A percentile compares a stretch with the other conserved stretches of the same genome.
Evolutionary conservation across 495 filamentous ascomycete genomes (phyloP).

Genomic region (Hyaloscypha finlandica): DNA sequence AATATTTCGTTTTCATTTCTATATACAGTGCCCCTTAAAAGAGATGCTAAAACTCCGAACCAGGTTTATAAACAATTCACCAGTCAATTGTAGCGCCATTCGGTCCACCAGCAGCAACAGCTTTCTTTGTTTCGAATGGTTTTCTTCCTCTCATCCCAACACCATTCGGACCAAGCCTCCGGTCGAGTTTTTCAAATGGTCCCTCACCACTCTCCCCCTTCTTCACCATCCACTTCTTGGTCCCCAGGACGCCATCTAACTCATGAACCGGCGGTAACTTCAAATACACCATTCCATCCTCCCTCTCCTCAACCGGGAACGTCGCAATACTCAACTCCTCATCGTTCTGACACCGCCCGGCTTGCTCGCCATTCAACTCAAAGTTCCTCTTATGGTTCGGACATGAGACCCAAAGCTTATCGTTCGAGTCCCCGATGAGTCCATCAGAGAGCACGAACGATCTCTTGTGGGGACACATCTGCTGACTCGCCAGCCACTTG

Average conservation of each 20-base stretch:
- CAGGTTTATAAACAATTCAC: conserved; percentile 4
- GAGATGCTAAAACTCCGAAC: background rate
- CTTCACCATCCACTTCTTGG: conserved; percentile 79
- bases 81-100: conserved; percentile 16
- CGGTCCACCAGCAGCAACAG: conserved; percentile 38
- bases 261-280: conserved; percentile 86
- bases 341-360: conserved; percentile 79
- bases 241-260: conserved; percentile 80
- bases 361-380: conserved; percentile 66
- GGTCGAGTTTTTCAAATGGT: conserved; percentile 71
- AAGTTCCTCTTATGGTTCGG: conserved; percentile 95
- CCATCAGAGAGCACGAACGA: conserved; percentile 89
- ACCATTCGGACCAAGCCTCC: conserved; percentile 42
- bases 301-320: conserved; percentile 76
- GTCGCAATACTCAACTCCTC: conserved; percentile 78
- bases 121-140: conserved; percentile 40
- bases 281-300: conserved; percentile 81
- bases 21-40: background rate
- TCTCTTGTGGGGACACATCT: conserved; percentile 98
- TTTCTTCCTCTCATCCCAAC: conserved; percentile 42
- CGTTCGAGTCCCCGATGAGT: conserved; percentile 70
- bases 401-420: conserved; percentile 82
- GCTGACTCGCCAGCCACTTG: conserved; percentile 86
- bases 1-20: background rate
- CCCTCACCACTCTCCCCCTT: conserved; percentile 53